Evolutionary conservation across 176 grass and related monocot species (phyloP), one percentile per base, ranked within the genome.

Genomic region (Cocos nucifera): DNA sequence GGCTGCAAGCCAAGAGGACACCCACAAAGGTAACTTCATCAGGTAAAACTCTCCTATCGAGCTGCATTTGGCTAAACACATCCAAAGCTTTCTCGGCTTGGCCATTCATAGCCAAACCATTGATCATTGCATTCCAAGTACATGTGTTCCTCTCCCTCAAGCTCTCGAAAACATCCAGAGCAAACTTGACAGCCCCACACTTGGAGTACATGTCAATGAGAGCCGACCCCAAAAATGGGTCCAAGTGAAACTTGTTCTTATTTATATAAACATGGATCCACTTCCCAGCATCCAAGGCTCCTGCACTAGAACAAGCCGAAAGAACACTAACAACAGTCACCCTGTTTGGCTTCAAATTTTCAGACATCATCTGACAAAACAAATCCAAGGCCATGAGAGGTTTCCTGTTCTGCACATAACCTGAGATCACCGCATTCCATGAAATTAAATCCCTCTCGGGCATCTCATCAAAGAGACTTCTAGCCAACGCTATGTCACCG

Each of bases 161-260:
- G 49, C 28, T 51, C 8, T 39, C 19, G 24, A 73, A 73, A 6
- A 73, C 26, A 16, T 50, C 28, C 26, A 54, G 63, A 17, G 70
- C 59, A 63, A 44, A 44, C 35, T 73, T 50, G 4, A 50, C 59
- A 54, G 29, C 50, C 5, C 70, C 70, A 54, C 70, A 73, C 28
- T 73, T 73, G n/a, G 51, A 53, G n/a, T 73, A 63, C 70, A 73
- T 63, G 60, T 59, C 51, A 3, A 73, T 54, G 18, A 73, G 51
- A 61, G 59, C 50, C 32, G 51, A 54, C 50, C 58, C 49, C 16
- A 73, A 24, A 73, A 55, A 61, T 5, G 53, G 58, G 49, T 61
- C 49, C 27, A 55, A 4, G 32, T 23, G 49, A 39, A 53, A 35
- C 19, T 49, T 59, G 18, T 54, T 32, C 25, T 63, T 55, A 9